phyloP scores from a whole-genome alignment of 2,329 filamentous ascomycete genomes.

The Proliferodiscus dingleyae region DNA sequence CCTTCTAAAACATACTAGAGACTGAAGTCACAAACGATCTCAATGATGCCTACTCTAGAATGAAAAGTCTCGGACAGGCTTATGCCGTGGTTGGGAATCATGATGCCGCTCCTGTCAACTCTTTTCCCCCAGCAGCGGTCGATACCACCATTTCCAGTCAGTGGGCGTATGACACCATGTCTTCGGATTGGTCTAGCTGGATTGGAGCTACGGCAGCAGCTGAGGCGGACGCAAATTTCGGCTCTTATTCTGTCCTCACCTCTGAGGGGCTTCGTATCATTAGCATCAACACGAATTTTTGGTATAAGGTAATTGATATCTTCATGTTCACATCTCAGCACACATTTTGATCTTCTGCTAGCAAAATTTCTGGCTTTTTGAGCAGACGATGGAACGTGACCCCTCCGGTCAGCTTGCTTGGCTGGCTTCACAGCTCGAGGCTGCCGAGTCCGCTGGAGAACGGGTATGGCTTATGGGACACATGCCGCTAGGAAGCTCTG shows the following conservation, averaged over 20 bases:
- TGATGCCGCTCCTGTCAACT: constrained; percentile 33
- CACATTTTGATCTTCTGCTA: no score
- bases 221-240: constrained; percentile 27
- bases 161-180: constrained; percentile 36
- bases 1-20: no score
- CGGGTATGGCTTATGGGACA: constrained; percentile 36
- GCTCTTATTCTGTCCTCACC: constrained; percentile 32
- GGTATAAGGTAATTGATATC: constrained; percentile 37
- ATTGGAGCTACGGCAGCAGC: constrained; percentile 29
- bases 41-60: constrained; percentile 33
- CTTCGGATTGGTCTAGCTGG: constrained; percentile 24
- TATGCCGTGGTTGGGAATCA: constrained; percentile 38
- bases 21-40: constrained; percentile 32
- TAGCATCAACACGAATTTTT: constrained; percentile 39
- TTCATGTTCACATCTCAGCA: no score
- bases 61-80: constrained; percentile 30
- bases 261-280: constrained; percentile 35
- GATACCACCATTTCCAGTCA: constrained; percentile 29
- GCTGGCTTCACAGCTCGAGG: constrained; percentile 35
- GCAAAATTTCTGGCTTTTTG: constrained; percentile 37
- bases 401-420: constrained; percentile 34
- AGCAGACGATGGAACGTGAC: constrained; percentile 34
- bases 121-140: constrained; percentile 30
- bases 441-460: constrained; percentile 34
- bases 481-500: constrained; percentile 31